Percentiles rank a stretch among this genome's conserved stretches.
These are phyloP conservation scores for Blastocystis hominis DNA, from an alignment of 352 stramenopile genomes.

Conservation along the genomic window DNA sequence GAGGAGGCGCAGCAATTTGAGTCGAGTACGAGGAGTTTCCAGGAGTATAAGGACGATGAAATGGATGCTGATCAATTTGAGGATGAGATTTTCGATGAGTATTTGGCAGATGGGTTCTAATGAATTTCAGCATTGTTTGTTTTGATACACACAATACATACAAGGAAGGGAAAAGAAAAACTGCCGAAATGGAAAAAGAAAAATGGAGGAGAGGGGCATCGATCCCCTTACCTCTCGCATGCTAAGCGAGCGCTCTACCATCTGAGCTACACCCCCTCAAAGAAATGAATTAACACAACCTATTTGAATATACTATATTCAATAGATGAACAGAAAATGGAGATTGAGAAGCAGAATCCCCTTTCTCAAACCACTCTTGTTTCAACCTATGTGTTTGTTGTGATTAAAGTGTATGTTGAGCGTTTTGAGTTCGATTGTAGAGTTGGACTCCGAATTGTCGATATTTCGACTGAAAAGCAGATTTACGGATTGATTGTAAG, in stretches of 20 bases:
- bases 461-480: background rate
- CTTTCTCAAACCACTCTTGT: background rate
- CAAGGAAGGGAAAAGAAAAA: background rate
- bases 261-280: slow-evolving; percentile 58
- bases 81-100: slow-evolving; percentile 43
- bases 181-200: slow-evolving; percentile 20
- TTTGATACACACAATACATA: background rate
- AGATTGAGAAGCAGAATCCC: background rate
- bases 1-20: background rate
- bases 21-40: background rate
- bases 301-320: background rate
- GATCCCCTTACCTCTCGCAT: slow-evolving; percentile 59
- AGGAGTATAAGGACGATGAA: background rate
- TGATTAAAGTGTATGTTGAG: background rate
- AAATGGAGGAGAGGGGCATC: slow-evolving; percentile 59
- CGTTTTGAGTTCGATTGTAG: background rate
- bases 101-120: background rate
- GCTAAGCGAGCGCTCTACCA: slow-evolving; percentile 59
- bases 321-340: background rate
- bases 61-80: slow-evolving; percentile 19
- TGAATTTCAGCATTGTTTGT: background rate
- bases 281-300: background rate
- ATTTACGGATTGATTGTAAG: background rate
- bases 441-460: background rate
- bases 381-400: background rate